A percentile compares a stretch with the other conserved stretches of the same genome.
phyloP scores from a whole-genome alignment of 768 basidiomycete genomes.

The Trametes meyenii region DNA sequence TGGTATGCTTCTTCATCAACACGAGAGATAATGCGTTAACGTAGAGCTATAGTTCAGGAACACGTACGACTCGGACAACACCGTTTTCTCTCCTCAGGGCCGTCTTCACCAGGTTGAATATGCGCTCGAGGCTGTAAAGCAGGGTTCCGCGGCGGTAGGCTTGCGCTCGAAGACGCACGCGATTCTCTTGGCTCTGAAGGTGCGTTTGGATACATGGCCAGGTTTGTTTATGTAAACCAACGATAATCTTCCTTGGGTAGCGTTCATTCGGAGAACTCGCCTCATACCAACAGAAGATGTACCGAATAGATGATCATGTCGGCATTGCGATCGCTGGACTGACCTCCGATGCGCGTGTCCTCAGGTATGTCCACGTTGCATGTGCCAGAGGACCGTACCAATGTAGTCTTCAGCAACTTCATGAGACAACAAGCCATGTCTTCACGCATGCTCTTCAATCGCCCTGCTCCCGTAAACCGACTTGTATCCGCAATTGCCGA shows the following conservation, averaged over 20 bases:
- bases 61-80: slow-evolving; percentile 99
- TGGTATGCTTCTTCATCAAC: slow-evolving; percentile 12
- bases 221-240: neutral
- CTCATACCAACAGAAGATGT: slow-evolving; percentile 99
- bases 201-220: slow-evolving; percentile 33
- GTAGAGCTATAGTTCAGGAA: slow-evolving; percentile 71
- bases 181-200: slow-evolving; percentile 91
- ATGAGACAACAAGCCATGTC: slow-evolving; percentile 99
- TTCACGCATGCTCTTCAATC: slow-evolving; percentile 92
- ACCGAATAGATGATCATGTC: slow-evolving; percentile 98
- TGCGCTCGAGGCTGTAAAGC: slow-evolving; percentile 98
- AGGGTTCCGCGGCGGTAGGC: slow-evolving; percentile 98
- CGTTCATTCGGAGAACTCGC: slow-evolving; percentile 97
- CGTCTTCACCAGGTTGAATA: slow-evolving; percentile 98
- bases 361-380: slow-evolving; percentile 66
- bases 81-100: slow-evolving; percentile 95
- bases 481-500: slow-evolving; percentile 94
- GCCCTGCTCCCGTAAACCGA: slow-evolving; percentile 91
- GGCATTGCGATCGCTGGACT: slow-evolving; percentile 99
- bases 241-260: slow-evolving; percentile 44
- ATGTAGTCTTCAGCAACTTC: slow-evolving; percentile 70
- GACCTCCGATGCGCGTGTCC: slow-evolving; percentile 95
- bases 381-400: neutral
- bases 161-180: slow-evolving; percentile 94
- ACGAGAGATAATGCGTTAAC: neutral